A percentile compares a stretch with the other conserved stretches of the same genome.
phyloP scores from a whole-genome alignment of 2,329 filamentous ascomycete genomes.

The Paecilomyces sp. region DNA sequence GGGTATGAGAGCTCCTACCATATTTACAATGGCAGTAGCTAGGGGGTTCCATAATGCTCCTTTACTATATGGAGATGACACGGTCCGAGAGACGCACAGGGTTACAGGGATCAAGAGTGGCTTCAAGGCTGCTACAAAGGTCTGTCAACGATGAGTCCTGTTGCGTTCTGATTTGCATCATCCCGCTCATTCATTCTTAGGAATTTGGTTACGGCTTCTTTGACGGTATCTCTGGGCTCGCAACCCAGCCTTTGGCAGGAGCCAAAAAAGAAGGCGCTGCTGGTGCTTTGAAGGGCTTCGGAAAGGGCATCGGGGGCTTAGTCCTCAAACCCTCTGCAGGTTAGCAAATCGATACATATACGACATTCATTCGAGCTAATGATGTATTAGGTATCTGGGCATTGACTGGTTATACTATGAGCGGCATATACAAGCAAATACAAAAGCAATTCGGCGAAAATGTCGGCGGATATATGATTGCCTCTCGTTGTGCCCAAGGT shows the following conservation, averaged over 20 bases:
- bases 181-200: slow-evolving; percentile 14
- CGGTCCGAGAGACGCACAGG: slow-evolving; percentile 68
- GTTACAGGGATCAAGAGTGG: slow-evolving; percentile 73
- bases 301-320: slow-evolving; percentile 74
- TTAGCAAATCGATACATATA: slow-evolving; percentile 29
- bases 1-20: slow-evolving; percentile 74
- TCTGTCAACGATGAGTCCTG: slow-evolving; percentile 13
- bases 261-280: slow-evolving; percentile 57
- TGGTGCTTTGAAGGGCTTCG: slow-evolving; percentile 71
- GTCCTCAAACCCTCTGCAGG: slow-evolving; percentile 76
- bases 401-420: slow-evolving; percentile 73
- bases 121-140: slow-evolving; percentile 67
- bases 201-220: slow-evolving; percentile 72
- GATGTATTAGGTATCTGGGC: slow-evolving; percentile 51
- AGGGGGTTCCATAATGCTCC: slow-evolving; percentile 86
- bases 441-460: slow-evolving; percentile 63
- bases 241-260: slow-evolving; percentile 69
- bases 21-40: slow-evolving; percentile 73
- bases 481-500: slow-evolving; percentile 69
- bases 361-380: slow-evolving; percentile 3
- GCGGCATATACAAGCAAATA: slow-evolving; percentile 73
- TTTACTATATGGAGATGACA: slow-evolving; percentile 76
- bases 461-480: slow-evolving; percentile 71
- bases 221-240: slow-evolving; percentile 72
- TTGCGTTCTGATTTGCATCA: neutral